phyloP scores from a whole-genome alignment of 2,329 filamentous ascomycete species.

The Saccharata proteae region DNA sequence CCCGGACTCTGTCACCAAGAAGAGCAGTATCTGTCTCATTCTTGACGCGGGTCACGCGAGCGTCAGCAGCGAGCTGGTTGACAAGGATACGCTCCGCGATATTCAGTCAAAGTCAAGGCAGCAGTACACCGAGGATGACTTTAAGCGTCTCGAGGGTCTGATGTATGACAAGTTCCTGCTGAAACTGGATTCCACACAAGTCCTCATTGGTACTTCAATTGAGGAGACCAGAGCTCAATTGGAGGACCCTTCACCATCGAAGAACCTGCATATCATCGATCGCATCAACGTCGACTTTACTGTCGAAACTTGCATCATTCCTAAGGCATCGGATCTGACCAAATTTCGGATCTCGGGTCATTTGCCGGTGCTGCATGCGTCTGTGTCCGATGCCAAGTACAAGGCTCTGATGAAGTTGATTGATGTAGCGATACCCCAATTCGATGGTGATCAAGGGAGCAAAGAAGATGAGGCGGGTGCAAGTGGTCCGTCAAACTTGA shows the following conservation, averaged over 20 bases:
- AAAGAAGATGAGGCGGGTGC: conserved; percentile 24
- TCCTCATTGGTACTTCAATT: conserved; percentile 88
- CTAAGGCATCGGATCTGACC: conserved; percentile 84
- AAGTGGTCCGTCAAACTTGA: conserved; percentile 25
- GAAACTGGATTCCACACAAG: conserved; percentile 86
- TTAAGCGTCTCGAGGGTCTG: conserved; percentile 72
- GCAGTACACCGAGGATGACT: conserved; percentile 79
- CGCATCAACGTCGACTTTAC: conserved; percentile 96
- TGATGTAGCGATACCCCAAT: conserved; percentile 84
- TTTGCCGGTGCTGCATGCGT: conserved; percentile 81
- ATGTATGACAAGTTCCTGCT: conserved; percentile 98
- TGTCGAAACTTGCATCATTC: conserved; percentile 93
- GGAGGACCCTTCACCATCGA: conserved; percentile 51
- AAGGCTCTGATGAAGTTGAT: conserved; percentile 94
- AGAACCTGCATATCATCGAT: conserved; percentile 81
- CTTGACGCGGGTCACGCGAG: conserved; percentile 93
- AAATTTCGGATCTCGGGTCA: conserved; percentile 86
- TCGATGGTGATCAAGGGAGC: conserved; percentile 35
- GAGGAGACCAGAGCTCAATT: conserved; percentile 80
- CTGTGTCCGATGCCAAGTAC: conserved; percentile 90
- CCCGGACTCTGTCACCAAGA: conserved; percentile 76
- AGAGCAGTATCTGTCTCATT: conserved; percentile 77
- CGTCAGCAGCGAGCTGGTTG: conserved; percentile 85
- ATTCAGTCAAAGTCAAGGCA: conserved; percentile 85
- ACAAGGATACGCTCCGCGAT: conserved; percentile 78